phyloP scores from a whole-genome alignment of 2,329 filamentous ascomycete genomes.

The Nectriaceae sp. region DNA sequence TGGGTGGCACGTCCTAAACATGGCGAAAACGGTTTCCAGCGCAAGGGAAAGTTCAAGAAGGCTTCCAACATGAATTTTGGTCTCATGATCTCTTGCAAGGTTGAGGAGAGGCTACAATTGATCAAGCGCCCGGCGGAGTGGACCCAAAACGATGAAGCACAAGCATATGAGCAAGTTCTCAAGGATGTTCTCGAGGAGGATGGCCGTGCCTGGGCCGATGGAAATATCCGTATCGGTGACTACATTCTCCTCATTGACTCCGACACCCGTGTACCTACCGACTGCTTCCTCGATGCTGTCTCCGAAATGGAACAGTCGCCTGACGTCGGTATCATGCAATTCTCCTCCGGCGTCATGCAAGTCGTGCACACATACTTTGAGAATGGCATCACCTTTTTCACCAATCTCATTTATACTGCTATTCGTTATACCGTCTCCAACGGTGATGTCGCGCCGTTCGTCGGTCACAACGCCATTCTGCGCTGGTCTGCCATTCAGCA shows the following conservation, averaged over 20 bases:
- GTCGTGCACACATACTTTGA: slow-evolving; percentile 74
- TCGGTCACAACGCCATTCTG: slow-evolving; percentile 78
- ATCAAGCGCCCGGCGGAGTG: slow-evolving; percentile 61
- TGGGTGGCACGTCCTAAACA: slow-evolving; percentile 69
- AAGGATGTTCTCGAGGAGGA: slow-evolving; percentile 67
- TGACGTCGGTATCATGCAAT: slow-evolving; percentile 78
- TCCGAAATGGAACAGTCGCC: slow-evolving; percentile 81
- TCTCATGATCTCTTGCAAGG: slow-evolving; percentile 66
- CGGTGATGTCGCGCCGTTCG: slow-evolving; percentile 76
- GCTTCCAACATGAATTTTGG: slow-evolving; percentile 75
- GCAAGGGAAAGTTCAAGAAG: slow-evolving; percentile 69
- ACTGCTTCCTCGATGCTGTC: slow-evolving; percentile 77
- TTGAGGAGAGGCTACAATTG: slow-evolving; percentile 66
- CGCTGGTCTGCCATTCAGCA: slow-evolving; percentile 76
- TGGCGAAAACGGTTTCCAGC: slow-evolving; percentile 62
- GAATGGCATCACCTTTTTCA: slow-evolving; percentile 71
- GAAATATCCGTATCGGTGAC: slow-evolving; percentile 83
- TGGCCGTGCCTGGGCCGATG: slow-evolving; percentile 76
- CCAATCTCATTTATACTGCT: slow-evolving; percentile 74
- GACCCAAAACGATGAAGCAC: slow-evolving; percentile 68
- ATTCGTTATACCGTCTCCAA: slow-evolving; percentile 78
- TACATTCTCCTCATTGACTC: slow-evolving; percentile 77
- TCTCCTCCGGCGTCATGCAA: slow-evolving; percentile 77
- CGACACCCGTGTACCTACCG: slow-evolving; percentile 74
- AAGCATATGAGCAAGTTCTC: slow-evolving; percentile 66